Conservation (phyloP, 306 rosid species). For the Cotoneaster glaucophyllus region DNA sequence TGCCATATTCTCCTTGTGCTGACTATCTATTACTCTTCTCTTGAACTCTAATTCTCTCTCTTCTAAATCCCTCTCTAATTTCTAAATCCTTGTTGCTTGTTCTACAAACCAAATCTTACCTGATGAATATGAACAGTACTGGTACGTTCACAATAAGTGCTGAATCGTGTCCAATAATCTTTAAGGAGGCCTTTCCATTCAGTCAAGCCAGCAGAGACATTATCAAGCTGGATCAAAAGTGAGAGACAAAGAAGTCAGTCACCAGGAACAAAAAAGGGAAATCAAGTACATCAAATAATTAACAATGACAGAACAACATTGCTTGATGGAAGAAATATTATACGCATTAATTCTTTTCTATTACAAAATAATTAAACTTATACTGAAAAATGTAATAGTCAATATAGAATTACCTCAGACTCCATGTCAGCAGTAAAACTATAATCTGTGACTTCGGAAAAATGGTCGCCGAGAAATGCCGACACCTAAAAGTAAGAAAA, state of each 20-base stretch:
- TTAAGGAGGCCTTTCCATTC: slow-evolving; percentile 97
- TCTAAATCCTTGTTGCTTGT: not conserved
- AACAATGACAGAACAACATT: not conserved
- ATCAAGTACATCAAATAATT: not conserved
- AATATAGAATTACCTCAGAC: slow-evolving; percentile 62
- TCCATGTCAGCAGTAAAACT: slow-evolving; percentile 99
- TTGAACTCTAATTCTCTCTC: not conserved
- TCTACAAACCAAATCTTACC: slow-evolving; percentile 25
- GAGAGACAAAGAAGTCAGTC: slow-evolving; percentile 7
- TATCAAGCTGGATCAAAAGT: slow-evolving; percentile 69
- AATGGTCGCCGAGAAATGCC: slow-evolving; percentile 85
- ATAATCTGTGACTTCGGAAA: slow-evolving; percentile 89
- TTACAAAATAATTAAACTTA: not conserved
- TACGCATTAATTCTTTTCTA: not conserved
- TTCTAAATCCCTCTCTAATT: not conserved
- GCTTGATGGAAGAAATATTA: not conserved
- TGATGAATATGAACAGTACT: slow-evolving; percentile 73
- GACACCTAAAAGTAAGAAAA: slow-evolving; percentile 63
- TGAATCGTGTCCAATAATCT: slow-evolving; percentile 95
- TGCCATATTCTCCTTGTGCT: not conserved
- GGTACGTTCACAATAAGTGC: slow-evolving; percentile 68
- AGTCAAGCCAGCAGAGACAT: slow-evolving; percentile 90
- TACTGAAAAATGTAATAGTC: not conserved
- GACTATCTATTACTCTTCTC: not conserved
- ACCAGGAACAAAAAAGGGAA: not conserved